These are phyloP conservation scores for Paraleonurus japonicus DNA, from an alignment of 257 asterid genomes.

Conservation along the genomic window DNA sequence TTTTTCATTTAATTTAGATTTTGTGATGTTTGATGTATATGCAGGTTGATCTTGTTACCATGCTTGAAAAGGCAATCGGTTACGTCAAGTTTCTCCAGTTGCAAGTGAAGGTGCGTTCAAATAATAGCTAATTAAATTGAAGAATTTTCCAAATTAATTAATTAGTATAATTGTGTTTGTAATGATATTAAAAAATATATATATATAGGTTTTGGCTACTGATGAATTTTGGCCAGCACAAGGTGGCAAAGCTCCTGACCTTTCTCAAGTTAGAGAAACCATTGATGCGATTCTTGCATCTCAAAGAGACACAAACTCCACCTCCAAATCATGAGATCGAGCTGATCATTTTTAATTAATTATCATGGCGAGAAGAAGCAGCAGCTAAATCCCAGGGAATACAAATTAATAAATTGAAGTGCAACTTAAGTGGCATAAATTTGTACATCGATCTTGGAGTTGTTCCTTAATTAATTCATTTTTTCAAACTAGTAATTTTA, in stretches of 20 bases:
- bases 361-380: not conserved
- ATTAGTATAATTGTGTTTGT: not conserved
- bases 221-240: constrained; percentile 97
- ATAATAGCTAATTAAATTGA: not conserved
- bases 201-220: constrained; percentile 72
- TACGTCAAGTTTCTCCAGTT: constrained; percentile 89
- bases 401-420: not conserved
- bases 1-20: not conserved
- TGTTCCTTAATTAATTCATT: constrained; percentile 19
- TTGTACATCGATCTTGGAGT: constrained; percentile 23
- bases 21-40: not conserved
- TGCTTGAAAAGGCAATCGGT: constrained; percentile 87
- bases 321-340: constrained; percentile 36
- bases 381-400: not conserved
- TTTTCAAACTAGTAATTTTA: not conserved
- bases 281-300: constrained; percentile 81
- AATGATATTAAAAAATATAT: not conserved
- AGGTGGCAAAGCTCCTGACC: constrained; percentile 80
- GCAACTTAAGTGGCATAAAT: constrained; percentile 20
- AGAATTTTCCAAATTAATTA: not conserved
- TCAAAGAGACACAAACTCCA: constrained; percentile 61
- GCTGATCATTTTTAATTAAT: too few species aligned
- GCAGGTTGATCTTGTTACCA: constrained; percentile 95
- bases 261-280: constrained; percentile 83
- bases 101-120: constrained; percentile 72